Base-by-base conservation (phyloP, 768 basidiomycete genomes). In the Mycena leptocephala region DNA sequence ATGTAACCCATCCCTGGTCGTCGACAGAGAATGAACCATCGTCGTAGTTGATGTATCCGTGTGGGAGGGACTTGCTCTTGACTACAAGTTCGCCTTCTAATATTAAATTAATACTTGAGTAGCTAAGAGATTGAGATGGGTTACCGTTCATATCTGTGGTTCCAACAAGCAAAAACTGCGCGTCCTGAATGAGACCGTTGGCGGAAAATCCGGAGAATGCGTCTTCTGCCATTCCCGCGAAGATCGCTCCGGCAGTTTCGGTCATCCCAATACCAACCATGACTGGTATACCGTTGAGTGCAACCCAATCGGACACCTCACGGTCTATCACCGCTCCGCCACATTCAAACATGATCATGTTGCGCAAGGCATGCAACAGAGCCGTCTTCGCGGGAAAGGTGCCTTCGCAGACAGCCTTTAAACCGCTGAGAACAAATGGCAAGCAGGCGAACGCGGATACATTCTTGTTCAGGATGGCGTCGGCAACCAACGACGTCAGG, bases 31-130 rank as follows among this genome's bases (percentile, higher is more conserved):
- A 79, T 0, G 78, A 72, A 13, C 74, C 69, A 24, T 76, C 68
- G 11, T 69, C 71, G 67, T 66, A 67, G 53, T 43, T 32, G 14
- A 79, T 66, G 24, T 79, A 79, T 30, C 75, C 75, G 33, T 48
- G n/a, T 48, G 75, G 71, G 5, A 79, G 41, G 1, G 48, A 26
- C 53, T 58, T 73, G 67, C 75, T 74, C 18, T 67, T 76, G 22
- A 79, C 68, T 0, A 76, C 74, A 18, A 79, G 78, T 37, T 79
- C 74, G 18, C 77, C 78, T n/a, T 76, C 78, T 79, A 24, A 28
- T 26, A 2, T 11, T 14, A 24, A 35, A 65, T 26, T 7, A 46
- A 39, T 22, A 20, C 24, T 11, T 65, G 6, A 64, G 46, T n/a
- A 20, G 16, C 43, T 11, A 35, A 66, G 56, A 3, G 1, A 35